Evolutionary conservation across 2,329 filamentous ascomycete species (phyloP).

Genomic region (Fusarium musae): DNA sequence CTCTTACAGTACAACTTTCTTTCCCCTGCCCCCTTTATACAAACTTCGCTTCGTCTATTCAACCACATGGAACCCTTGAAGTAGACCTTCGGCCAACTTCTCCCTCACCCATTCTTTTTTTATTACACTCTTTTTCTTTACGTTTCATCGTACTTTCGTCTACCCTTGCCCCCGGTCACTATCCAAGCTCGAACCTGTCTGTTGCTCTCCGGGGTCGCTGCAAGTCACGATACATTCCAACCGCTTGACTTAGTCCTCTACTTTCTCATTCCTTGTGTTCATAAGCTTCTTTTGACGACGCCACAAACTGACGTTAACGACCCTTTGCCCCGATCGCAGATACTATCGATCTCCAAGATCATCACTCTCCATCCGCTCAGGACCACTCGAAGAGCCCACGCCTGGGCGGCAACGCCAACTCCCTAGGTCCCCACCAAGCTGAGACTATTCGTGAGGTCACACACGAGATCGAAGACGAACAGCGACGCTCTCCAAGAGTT

Average conservation of each 20-base stretch:
- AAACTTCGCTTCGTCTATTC: conserved; percentile 18
- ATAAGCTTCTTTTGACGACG: conserved; percentile 14
- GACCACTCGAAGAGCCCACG: conserved; percentile 67
- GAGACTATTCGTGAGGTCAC: conserved; percentile 83
- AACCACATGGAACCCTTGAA: conserved; percentile 21
- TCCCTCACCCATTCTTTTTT: conserved; percentile 34
- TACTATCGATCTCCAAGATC: conserved; percentile 93
- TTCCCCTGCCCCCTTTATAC: conserved; percentile 26
- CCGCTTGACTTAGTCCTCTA: conserved; percentile 35
- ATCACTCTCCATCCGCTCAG: conserved; percentile 82
- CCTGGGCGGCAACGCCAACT: conserved; percentile 52
- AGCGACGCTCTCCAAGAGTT: conserved; percentile 70
- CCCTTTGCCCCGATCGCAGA: conserved; percentile 63
- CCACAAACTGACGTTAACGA: conserved; percentile 34
- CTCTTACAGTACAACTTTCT: conserved; percentile 24
- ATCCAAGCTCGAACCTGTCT: conserved; percentile 34
- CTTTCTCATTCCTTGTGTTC: conserved; percentile 31
- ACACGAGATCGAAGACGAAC: conserved; percentile 79
- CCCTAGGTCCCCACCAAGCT: conserved; percentile 83
- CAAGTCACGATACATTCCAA: conserved; percentile 44
- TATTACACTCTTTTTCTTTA: conserved; percentile 28
- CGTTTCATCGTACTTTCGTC: conserved; percentile 36
- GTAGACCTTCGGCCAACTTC: conserved; percentile 13
- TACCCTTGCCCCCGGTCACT: conserved; percentile 35
- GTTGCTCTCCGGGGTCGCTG: conserved; percentile 27